A percentile compares a stretch with the other conserved stretches of the same genome.
Conservation (phyloP, 441 rosid genomes). For the Caryocar brasiliense region DNA sequence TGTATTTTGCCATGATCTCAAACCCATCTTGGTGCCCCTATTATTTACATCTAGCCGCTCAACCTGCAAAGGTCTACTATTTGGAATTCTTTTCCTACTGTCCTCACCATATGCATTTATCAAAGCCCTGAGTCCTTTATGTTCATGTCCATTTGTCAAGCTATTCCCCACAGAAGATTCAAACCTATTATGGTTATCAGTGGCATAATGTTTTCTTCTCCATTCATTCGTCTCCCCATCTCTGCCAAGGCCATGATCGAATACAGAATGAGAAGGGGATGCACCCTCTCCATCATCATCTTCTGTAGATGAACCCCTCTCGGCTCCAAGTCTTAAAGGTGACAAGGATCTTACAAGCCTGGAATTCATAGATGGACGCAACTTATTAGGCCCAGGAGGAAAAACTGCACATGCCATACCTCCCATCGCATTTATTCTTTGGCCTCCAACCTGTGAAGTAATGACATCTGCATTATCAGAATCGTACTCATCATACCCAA, state of each 20-base stretch:
- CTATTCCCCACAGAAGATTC: conserved; percentile 27
- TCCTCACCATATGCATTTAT: conserved; percentile 94
- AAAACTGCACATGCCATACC: conserved; percentile 33
- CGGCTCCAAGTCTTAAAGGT: conserved; percentile 32
- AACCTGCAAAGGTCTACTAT: conserved; percentile 32
- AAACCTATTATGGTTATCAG: conserved; percentile 25
- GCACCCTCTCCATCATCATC: conserved; percentile 45
- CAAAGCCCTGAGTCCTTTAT: conserved; percentile 68
- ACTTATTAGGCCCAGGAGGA: conserved; percentile 38
- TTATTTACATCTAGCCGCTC: conserved; percentile 47
- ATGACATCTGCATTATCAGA: conserved; percentile 39
- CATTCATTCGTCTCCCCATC: conserved; percentile 49
- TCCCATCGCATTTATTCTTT: conserved; percentile 38
- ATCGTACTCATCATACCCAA: conserved; percentile 44
- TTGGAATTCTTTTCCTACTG: conserved; percentile 36
- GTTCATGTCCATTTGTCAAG: conserved; percentile 48
- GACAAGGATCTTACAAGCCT: conserved; percentile 31
- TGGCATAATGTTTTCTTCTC: conserved; percentile 43
- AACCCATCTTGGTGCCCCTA: conserved; percentile 33
- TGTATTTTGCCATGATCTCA: conserved; percentile 85
- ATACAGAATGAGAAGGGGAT: conserved; percentile 48
- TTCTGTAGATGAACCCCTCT: conserved; percentile 31
- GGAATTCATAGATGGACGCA: conserved; percentile 28
- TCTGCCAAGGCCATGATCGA: conserved; percentile 43
- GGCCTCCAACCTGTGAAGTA: conserved; percentile 38